Evolutionary conservation across 2,329 filamentous ascomycete species (phyloP).

Genomic region (Fusarium luffae): DNA sequence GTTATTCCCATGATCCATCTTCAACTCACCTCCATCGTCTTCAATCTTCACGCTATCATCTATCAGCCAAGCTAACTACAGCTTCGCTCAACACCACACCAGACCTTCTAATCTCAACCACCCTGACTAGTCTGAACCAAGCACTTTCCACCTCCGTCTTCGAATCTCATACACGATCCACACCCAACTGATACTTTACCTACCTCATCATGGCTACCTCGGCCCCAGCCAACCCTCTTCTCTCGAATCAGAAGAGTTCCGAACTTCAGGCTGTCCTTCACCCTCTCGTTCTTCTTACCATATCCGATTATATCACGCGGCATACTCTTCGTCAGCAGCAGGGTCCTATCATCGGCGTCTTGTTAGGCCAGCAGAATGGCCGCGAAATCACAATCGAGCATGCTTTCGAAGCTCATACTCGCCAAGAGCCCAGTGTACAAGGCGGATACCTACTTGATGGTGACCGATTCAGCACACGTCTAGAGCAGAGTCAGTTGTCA

Average conservation of each 20-base stretch:
- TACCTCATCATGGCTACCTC: constrained; percentile 59
- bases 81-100: constrained; percentile 10
- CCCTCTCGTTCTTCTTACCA: constrained; percentile 92
- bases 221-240: constrained; percentile 62
- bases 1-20: constrained; percentile 16
- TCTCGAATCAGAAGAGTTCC: constrained; percentile 73
- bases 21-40: constrained; percentile 17
- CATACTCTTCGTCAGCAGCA: constrained; percentile 81
- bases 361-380: constrained; percentile 93
- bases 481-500: constrained; percentile 80
- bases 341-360: constrained; percentile 83
- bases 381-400: constrained; percentile 92
- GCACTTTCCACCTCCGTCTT: neutral
- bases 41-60: constrained; percentile 1
- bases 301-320: constrained; percentile 95
- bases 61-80: constrained; percentile 19
- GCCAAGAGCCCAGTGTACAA: constrained; percentile 56
- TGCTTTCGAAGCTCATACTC: constrained; percentile 83
- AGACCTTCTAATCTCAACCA: constrained; percentile 1
- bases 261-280: constrained; percentile 89
- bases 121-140: neutral
- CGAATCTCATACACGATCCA: neutral
- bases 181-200: neutral
- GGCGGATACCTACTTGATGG: constrained; percentile 72
- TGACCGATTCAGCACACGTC: constrained; percentile 78